Conservation (phyloP, 2,329 filamentous ascomycete species). For the Didymella sp. region DNA sequence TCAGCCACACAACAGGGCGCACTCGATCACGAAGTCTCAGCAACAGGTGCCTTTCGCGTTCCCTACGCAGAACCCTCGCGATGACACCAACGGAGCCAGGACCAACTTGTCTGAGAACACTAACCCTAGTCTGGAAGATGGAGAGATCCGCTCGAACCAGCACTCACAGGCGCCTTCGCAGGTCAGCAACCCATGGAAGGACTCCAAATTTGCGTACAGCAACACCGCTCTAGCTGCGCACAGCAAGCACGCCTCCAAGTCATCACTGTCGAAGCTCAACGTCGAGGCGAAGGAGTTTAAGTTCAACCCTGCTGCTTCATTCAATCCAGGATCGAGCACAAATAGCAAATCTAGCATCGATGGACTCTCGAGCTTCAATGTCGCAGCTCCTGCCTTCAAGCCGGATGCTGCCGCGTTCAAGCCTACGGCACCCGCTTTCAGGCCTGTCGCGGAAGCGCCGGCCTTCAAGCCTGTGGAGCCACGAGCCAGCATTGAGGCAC, state of each 20-base stretch:
- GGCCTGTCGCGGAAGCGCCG: constrained; percentile 31
- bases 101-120: constrained; percentile 51
- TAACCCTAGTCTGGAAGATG: constrained; percentile 49
- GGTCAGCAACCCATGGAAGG: constrained; percentile 47
- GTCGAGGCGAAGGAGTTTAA: constrained; percentile 88
- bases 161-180: constrained; percentile 49
- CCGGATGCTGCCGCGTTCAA: constrained; percentile 67
- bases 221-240: constrained; percentile 45
- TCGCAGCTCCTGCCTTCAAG: constrained; percentile 73
- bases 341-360: constrained; percentile 49
- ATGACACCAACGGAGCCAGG: constrained; percentile 50
- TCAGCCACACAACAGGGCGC: constrained; percentile 74
- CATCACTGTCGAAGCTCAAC: constrained; percentile 80
- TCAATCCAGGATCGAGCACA: constrained; percentile 56
- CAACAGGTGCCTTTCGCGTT: constrained; percentile 43
- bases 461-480: constrained; percentile 15
- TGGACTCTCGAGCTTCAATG: constrained; percentile 65
- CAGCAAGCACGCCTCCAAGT: constrained; percentile 69
- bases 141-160: constrained; percentile 38
- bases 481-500: constrained; percentile 12
- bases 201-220: constrained; percentile 44
- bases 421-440: constrained; percentile 36
- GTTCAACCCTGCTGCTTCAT: constrained; percentile 67
- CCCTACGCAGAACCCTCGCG: constrained; percentile 40
- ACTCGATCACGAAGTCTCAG: constrained; percentile 73